Evolutionary conservation across 192 early-diverging fungal genomes (phyloP).

Genomic region (Entrophospora sp.): DNA sequence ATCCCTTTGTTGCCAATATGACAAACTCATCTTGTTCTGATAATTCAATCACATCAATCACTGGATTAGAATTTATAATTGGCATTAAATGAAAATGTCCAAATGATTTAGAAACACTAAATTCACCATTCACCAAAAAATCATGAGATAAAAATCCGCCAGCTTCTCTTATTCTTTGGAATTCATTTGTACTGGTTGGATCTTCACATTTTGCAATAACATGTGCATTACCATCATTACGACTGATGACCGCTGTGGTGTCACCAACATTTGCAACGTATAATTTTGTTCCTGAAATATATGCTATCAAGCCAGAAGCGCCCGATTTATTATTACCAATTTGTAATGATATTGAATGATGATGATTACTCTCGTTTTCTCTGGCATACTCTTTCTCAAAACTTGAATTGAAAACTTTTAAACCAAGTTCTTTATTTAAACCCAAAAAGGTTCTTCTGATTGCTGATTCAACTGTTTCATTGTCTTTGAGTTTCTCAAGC

Average conservation of each 20-base stretch:
- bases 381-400: background rate
- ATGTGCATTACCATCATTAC: slow-evolving; percentile 55
- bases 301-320: slow-evolving; percentile 71
- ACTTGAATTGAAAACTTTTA: slow-evolving; percentile 20
- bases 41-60: slow-evolving; percentile 61
- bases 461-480: slow-evolving; percentile 54
- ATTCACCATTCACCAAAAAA: slow-evolving; percentile 66
- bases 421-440: slow-evolving; percentile 71
- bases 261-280: slow-evolving; percentile 87
- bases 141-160: slow-evolving; percentile 73
- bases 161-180: slow-evolving; percentile 65
- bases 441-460: slow-evolving; percentile 79
- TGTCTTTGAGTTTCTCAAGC: slow-evolving; percentile 55
- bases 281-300: slow-evolving; percentile 64
- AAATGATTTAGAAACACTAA: slow-evolving; percentile 70
- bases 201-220: slow-evolving; percentile 67
- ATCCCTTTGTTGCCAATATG: slow-evolving; percentile 61
- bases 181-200: slow-evolving; percentile 57
- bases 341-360: slow-evolving; percentile 13
- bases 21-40: slow-evolving; percentile 75
- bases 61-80: slow-evolving; percentile 78
- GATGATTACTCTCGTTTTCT: background rate
- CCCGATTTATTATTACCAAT: slow-evolving; percentile 49
- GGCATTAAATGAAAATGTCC: slow-evolving; percentile 81
- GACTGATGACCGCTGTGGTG: slow-evolving; percentile 67